Conservation (phyloP, 108 stramenopile species). For the Hondaea fermentalgiana region DNA sequence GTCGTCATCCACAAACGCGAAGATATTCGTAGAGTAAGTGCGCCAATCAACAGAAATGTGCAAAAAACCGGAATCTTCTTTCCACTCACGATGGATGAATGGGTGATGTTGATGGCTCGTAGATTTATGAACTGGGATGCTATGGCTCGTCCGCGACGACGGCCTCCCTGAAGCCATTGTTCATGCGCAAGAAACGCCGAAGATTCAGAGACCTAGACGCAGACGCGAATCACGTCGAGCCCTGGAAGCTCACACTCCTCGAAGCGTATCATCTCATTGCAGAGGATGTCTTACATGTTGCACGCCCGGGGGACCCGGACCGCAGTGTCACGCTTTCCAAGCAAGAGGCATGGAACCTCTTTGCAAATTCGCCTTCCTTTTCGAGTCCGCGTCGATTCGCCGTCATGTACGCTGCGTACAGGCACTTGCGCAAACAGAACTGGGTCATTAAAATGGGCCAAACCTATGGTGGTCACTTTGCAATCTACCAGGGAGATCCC, state of each 20-base stretch:
- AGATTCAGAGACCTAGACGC: background rate
- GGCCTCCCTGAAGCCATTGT: background rate
- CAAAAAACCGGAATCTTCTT: background rate
- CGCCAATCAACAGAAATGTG: too few relatives aligned
- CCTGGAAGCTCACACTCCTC: background rate
- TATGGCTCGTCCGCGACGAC: background rate
- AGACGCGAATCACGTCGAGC: background rate
- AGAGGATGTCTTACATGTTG: background rate
- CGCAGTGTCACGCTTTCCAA: background rate
- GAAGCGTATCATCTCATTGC: background rate
- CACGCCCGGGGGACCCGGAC: background rate
- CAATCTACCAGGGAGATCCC: background rate
- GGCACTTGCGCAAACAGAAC: background rate
- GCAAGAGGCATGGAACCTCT: background rate
- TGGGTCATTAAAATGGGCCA: background rate
- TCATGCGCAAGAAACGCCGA: constrained; percentile 2
- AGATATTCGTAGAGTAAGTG: background rate
- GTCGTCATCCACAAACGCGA: background rate
- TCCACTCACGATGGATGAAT: background rate
- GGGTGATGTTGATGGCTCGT: background rate
- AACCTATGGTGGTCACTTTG: constrained; percentile 1
- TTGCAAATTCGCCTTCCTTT: background rate
- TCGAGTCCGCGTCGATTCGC: background rate
- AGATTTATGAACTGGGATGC: background rate
- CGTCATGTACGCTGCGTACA: background rate